Evolutionary conservation across 208 protist species (phyloP).

Genomic region (Trypanosoma boissoni): DNA sequence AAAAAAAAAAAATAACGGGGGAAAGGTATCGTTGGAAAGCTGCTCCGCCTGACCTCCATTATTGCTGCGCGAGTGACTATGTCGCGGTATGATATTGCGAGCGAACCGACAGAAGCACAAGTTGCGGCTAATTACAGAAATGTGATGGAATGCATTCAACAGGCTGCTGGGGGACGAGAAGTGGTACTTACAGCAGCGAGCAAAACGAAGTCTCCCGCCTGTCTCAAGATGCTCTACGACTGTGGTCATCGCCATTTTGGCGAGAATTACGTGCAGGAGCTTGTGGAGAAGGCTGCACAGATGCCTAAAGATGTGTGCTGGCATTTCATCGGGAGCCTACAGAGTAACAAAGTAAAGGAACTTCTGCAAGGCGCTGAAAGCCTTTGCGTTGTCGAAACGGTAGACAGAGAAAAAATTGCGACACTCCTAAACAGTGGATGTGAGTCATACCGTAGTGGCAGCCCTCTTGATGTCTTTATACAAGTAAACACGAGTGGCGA

Average conservation of each 20-base stretch:
- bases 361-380: conserved; percentile 60
- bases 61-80: conserved; percentile 9
- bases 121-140: conserved; percentile 56
- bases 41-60: conserved; percentile 19
- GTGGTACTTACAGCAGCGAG: conserved; percentile 67
- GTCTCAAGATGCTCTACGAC: conserved; percentile 57
- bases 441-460: conserved; percentile 41
- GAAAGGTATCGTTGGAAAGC: too few species aligned
- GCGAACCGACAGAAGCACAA: conserved; percentile 45
- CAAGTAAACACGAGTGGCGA: conserved; percentile 96
- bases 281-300: conserved; percentile 81
- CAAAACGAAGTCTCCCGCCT: conserved; percentile 82
- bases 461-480: conserved; percentile 83
- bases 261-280: conserved; percentile 97
- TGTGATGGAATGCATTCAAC: conserved; percentile 32
- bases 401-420: conserved; percentile 92
- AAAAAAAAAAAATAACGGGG: too few species aligned
- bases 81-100: conserved; percentile 60
- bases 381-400: conserved; percentile 87
- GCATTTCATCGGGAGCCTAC: conserved; percentile 98
- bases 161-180: conserved; percentile 29
- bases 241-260: conserved; percentile 86
- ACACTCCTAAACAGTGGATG: conserved; percentile 81
- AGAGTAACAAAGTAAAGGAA: conserved; percentile 96
- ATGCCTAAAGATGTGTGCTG: conserved; percentile 91